Conservation (phyloP, 345 rosid genomes). For the Citrus inodora region DNA sequence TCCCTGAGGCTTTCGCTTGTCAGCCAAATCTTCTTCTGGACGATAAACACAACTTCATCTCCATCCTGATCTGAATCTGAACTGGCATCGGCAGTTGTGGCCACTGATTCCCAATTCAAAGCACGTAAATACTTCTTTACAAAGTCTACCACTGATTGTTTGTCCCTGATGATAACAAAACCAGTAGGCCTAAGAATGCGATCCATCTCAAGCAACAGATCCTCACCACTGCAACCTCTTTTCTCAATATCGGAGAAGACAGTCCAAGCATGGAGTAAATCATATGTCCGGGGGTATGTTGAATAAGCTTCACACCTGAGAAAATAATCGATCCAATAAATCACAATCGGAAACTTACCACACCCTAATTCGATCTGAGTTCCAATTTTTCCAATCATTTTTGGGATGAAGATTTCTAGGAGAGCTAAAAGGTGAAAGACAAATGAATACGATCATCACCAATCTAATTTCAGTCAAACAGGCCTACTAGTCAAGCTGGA, state of each 20-base stretch:
- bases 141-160: constrained; percentile 50
- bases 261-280: constrained; percentile 78
- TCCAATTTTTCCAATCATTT: not conserved
- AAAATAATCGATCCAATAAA: constrained; percentile 6
- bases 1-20: constrained; percentile 74
- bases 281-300: constrained; percentile 88
- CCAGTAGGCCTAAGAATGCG: constrained; percentile 90
- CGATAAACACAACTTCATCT: constrained; percentile 47
- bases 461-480: not conserved
- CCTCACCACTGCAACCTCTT: constrained; percentile 79
- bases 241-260: constrained; percentile 61
- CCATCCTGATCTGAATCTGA: constrained; percentile 56
- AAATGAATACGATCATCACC: not conserved
- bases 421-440: not conserved
- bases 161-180: constrained; percentile 70
- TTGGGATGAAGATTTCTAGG: not conserved
- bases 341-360: not conserved
- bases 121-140: constrained; percentile 67
- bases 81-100: constrained; percentile 36
- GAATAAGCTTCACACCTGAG: constrained; percentile 93
- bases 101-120: constrained; percentile 83
- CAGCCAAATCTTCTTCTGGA: constrained; percentile 85
- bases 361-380: not conserved
- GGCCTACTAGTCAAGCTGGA: not conserved
- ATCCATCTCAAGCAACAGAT: constrained; percentile 89